These are phyloP conservation scores for Pleurotus ostreatus DNA, from an alignment of 768 basidiomycete species.

Conservation along the genomic window DNA sequence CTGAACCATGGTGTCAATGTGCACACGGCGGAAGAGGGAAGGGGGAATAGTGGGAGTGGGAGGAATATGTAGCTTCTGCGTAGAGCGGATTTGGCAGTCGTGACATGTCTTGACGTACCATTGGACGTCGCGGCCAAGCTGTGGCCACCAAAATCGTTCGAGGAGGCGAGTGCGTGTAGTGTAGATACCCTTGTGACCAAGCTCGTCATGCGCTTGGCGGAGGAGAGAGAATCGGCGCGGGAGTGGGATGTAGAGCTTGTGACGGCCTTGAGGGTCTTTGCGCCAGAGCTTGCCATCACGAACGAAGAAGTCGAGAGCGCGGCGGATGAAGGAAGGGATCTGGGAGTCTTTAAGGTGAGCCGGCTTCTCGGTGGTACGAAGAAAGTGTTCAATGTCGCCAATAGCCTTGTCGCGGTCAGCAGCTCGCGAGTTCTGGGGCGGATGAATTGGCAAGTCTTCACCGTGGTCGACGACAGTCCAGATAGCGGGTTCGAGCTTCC, in stretches of 20 bases:
- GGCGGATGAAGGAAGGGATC: not conserved
- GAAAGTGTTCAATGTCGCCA: not conserved
- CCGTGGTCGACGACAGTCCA: not conserved
- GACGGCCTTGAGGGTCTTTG: slow-evolving; percentile 13
- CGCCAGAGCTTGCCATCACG: slow-evolving; percentile 16
- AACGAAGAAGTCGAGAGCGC: not conserved
- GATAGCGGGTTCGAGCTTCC: not conserved
- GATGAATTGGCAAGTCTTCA: not conserved
- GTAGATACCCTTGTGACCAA: slow-evolving; percentile 24
- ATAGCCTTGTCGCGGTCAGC: not conserved
- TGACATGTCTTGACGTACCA: slow-evolving; percentile 25
- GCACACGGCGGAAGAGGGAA: slow-evolving; percentile 17
- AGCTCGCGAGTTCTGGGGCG: not conserved
- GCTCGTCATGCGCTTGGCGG: slow-evolving; percentile 18
- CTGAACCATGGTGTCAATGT: too few species aligned
- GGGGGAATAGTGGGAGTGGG: slow-evolving; percentile 19
- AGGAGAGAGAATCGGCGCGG: slow-evolving; percentile 15
- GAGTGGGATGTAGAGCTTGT: slow-evolving; percentile 19
- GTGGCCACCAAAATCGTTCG: slow-evolving; percentile 29
- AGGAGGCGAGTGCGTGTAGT: slow-evolving; percentile 14
- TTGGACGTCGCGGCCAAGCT: slow-evolving; percentile 16
- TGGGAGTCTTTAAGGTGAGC: not conserved
- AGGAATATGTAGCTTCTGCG: slow-evolving; percentile 15
- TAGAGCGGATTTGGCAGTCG: slow-evolving; percentile 22
- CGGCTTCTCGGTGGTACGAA: not conserved